These are phyloP conservation scores for Pleodorina starrii DNA, from an alignment of 139 green algal species.

Conservation along the genomic window DNA sequence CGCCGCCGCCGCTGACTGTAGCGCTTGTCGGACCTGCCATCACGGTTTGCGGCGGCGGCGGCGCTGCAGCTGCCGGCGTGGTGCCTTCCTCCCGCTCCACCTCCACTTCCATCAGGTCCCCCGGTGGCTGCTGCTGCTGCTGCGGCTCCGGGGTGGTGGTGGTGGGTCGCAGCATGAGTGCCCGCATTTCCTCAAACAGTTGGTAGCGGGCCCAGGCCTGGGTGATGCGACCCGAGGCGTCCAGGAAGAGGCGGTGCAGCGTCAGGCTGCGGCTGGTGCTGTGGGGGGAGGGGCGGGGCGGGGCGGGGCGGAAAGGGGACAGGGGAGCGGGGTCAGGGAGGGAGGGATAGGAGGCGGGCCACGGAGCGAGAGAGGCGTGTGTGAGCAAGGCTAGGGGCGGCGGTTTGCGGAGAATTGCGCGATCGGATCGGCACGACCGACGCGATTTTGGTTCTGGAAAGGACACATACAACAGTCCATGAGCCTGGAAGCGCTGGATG, in stretches of 20 bases:
- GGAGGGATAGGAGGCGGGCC: no score
- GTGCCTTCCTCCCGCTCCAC: background rate
- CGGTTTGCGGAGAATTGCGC: no score
- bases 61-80: no score
- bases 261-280: slow-evolving; percentile 44
- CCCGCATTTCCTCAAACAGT: slow-evolving; percentile 42
- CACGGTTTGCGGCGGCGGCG: background rate
- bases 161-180: slow-evolving; percentile 9
- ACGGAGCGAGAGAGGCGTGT: no score
- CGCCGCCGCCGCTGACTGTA: background rate
- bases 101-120: slow-evolving; percentile 2
- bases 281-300: background rate
- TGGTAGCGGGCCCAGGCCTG: slow-evolving; percentile 35
- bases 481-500: no score
- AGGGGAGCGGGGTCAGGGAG: background rate
- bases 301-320: background rate
- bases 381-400: no score
- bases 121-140: background rate
- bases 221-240: slow-evolving; percentile 6
- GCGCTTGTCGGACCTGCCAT: background rate
- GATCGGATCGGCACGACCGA: no score
- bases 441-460: no score
- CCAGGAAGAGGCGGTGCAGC: slow-evolving; percentile 30
- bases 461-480: no score
- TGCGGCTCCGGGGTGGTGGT: no score